Percentiles rank a stretch among this genome's conserved stretches.
Conservation (phyloP, 352 stramenopile species). For the Pythium sp. region DNA sequence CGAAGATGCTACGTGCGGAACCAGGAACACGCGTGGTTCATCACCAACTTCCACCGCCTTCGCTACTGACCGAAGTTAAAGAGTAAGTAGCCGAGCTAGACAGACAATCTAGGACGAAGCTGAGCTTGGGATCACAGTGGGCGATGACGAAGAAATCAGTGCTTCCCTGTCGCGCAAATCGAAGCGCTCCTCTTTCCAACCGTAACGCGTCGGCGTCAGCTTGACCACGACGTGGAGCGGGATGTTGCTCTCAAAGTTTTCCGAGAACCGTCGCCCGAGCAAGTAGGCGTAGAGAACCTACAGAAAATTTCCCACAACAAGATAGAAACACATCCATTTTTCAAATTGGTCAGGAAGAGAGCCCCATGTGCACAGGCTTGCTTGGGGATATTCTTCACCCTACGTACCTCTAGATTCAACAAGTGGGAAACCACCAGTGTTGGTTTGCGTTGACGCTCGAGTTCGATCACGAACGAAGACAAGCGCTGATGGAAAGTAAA, state of each 20-base stretch:
- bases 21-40: slow-evolving; percentile 57
- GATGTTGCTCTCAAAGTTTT: slow-evolving; percentile 35
- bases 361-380: background rate
- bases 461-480: slow-evolving; percentile 46
- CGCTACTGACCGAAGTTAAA: slow-evolving; percentile 24
- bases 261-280: slow-evolving; percentile 25
- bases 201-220: slow-evolving; percentile 43
- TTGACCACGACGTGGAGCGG: slow-evolving; percentile 47
- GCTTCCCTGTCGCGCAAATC: slow-evolving; percentile 23
- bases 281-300: slow-evolving; percentile 43
- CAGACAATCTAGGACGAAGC: background rate
- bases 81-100: background rate
- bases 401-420: slow-evolving; percentile 36
- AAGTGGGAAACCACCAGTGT: slow-evolving; percentile 42
- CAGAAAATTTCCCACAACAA: background rate
- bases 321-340: background rate
- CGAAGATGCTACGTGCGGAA: background rate
- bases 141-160: background rate
- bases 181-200: slow-evolving; percentile 46
- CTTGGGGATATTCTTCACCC: background rate
- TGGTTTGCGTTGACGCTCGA: slow-evolving; percentile 41
- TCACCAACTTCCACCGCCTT: slow-evolving; percentile 62
- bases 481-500: slow-evolving; percentile 24
- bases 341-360: background rate
- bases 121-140: background rate